Percentiles rank a stretch among this genome's conserved stretches.
Conservation (phyloP, 2,329 filamentous ascomycete species). For the Exophiala xenobiotica region DNA sequence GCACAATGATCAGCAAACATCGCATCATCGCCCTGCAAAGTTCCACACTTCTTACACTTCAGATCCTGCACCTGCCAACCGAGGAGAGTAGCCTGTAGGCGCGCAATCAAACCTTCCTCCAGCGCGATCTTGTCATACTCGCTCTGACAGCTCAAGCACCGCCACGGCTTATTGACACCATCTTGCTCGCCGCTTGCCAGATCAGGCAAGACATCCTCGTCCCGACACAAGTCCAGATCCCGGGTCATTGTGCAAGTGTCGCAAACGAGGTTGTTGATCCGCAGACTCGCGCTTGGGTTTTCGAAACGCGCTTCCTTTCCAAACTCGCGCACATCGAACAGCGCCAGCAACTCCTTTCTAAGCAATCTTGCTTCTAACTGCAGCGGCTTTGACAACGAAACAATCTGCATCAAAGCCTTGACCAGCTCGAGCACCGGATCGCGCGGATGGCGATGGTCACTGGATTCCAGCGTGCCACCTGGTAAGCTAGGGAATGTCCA, state of each 20-base stretch:
- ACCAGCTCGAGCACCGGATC: constrained; percentile 88
- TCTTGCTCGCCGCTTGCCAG: constrained; percentile 32
- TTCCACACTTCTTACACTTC: constrained; percentile 67
- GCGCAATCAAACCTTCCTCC: constrained; percentile 76
- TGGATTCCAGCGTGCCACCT: constrained; percentile 40
- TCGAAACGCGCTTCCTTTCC: constrained; percentile 80
- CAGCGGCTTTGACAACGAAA: constrained; percentile 70
- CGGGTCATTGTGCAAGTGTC: constrained; percentile 85
- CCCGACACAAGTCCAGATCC: constrained; percentile 88
- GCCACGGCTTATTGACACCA: constrained; percentile 58
- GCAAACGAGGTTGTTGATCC: constrained; percentile 75
- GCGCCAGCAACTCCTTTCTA: constrained; percentile 79
- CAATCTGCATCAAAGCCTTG: constrained; percentile 88
- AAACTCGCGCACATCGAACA: constrained; percentile 96
- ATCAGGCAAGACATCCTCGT: constrained; percentile 72
- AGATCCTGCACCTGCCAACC: constrained; percentile 89
- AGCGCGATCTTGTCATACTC: constrained; percentile 76
- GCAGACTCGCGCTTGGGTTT: constrained; percentile 77
- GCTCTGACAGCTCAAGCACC: constrained; percentile 71
- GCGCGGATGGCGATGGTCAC: constrained; percentile 39
- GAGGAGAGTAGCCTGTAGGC: constrained; percentile 71
- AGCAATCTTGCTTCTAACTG: constrained; percentile 78
- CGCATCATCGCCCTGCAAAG: constrained; percentile 71
- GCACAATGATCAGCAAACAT: constrained; percentile 90
- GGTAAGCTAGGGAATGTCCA: constrained; percentile 75